A percentile compares a stretch with the other conserved stretches of the same genome.
These are phyloP conservation scores for Cyberlindnera meyerae DNA, from an alignment of 805 yeast genomes.

Conservation along the genomic window DNA sequence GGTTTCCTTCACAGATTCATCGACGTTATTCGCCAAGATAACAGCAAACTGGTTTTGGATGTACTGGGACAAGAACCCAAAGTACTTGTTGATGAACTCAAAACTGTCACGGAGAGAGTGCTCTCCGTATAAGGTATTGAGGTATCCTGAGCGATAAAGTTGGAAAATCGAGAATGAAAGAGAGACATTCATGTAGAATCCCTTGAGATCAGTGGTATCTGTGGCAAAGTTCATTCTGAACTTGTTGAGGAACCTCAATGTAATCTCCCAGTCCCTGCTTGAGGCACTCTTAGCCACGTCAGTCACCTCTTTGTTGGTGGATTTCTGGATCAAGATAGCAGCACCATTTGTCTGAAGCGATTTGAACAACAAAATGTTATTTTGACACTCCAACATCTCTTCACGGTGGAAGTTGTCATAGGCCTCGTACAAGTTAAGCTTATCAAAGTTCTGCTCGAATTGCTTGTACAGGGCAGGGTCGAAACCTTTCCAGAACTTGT, in stretches of 20 bases:
- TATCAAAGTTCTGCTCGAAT: constrained; percentile 19
- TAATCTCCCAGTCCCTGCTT: constrained; percentile 24
- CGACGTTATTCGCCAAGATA: constrained; percentile 13
- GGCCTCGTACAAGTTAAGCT: constrained; percentile 19
- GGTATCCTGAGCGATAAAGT: constrained; percentile 20
- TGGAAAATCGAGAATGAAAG: constrained; percentile 24
- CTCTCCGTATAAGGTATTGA: constrained; percentile 20
- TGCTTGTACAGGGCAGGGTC: constrained; percentile 4
- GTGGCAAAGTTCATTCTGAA: constrained; percentile 15
- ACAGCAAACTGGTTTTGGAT: constrained; percentile 18
- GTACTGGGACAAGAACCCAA: constrained; percentile 19
- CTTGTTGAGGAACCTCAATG: constrained; percentile 24
- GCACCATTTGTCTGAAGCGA: constrained; percentile 22
- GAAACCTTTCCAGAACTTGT: constrained; percentile 18
- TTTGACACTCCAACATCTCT: constrained; percentile 19
- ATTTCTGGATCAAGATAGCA: constrained; percentile 14
- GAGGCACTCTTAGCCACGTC: constrained; percentile 9
- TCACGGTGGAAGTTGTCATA: constrained; percentile 18
- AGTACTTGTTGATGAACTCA: constrained; percentile 20
- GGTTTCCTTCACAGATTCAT: constrained; percentile 9
- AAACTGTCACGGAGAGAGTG: constrained; percentile 22
- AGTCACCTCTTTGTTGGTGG: constrained; percentile 8
- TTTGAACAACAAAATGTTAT: constrained; percentile 25
- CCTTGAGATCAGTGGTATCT: constrained; percentile 8
- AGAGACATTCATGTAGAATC: constrained; percentile 19